Evolutionary conservation across 495 filamentous ascomycete species (phyloP), one percentile per base, ranked within the genome.

Genomic region (Penicillium odoratum): DNA sequence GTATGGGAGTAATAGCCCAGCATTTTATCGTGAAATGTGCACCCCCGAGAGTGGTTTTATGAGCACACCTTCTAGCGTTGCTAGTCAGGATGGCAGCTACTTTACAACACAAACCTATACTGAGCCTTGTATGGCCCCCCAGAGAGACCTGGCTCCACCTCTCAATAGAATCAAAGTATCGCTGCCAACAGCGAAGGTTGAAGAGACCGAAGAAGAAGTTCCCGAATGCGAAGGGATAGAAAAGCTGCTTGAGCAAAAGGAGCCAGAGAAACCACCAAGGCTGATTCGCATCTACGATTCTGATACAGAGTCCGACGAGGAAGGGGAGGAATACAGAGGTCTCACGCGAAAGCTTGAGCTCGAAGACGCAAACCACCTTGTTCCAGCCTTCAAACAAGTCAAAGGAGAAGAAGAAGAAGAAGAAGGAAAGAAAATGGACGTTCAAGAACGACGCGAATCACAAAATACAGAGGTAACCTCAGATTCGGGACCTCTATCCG

Each of bases 281-380:
- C 54, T 61, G 29, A 53, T 61, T 25, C 54, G 54, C 31, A 49
- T 61, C 43, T 48, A 53, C 25, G 48, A 36, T 1, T 51, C 31
- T 40, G 48, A 51, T 5, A 10, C 26, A 13, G 31, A 43, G 33
- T 40, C 15, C 6, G 46, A 60, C 42, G 3, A 25, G 26, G 48
- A 56, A 21, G 25, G 16, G 16, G 29, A 52, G 8, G 48, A 30
- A 6, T 0, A 31, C 13, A 46, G 13, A 29, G 9, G 2, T 49
- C 26, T 28, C 7, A 5, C 13, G 33, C 47, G 5, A 49, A 26
- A 13, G 13, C 4, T 36, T 11, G 33, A 36, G 33, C 33, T 13
- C 13, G 33, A 4, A 11, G 8, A 36, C 7, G 16, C 28, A 49
- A 31, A 16, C 47, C 47, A 3, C 7, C 0, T 48, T 11, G 15